Conservation (phyloP, 352 stramenopile species). For the Globisporangium apiculatum region DNA sequence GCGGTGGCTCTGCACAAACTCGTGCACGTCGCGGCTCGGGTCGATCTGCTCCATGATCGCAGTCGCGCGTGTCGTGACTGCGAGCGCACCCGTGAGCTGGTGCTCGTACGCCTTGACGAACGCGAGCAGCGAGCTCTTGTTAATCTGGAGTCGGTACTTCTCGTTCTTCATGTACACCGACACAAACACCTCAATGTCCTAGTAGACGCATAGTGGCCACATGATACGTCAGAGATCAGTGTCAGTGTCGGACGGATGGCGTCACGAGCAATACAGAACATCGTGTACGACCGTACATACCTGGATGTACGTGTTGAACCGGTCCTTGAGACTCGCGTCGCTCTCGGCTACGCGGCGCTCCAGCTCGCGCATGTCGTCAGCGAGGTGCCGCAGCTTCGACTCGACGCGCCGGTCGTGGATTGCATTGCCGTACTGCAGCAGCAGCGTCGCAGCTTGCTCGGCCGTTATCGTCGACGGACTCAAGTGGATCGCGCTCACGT, state of each 20-base stretch:
- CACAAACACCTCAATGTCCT: slow-evolving; percentile 74
- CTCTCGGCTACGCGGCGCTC: slow-evolving; percentile 27
- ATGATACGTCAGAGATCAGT: not conserved
- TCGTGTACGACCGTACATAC: slow-evolving; percentile 11
- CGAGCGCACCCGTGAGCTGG: slow-evolving; percentile 30
- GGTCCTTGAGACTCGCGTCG: slow-evolving; percentile 28
- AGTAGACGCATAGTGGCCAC: not conserved
- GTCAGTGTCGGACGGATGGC: not conserved
- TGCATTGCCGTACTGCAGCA: slow-evolving; percentile 18
- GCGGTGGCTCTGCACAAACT: slow-evolving; percentile 53
- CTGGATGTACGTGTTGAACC: slow-evolving; percentile 52
- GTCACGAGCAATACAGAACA: not conserved
- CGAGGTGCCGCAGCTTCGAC: slow-evolving; percentile 37
- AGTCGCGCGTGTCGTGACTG: slow-evolving; percentile 30
- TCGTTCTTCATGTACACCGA: slow-evolving; percentile 84
- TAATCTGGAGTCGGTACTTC: slow-evolving; percentile 75
- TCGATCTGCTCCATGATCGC: slow-evolving; percentile 45
- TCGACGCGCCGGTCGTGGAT: slow-evolving; percentile 27
- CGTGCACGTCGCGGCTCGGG: slow-evolving; percentile 39
- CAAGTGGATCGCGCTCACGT: slow-evolving; percentile 13
- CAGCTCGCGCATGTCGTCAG: slow-evolving; percentile 36
- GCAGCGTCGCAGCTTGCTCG: slow-evolving; percentile 17
- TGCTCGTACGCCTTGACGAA: slow-evolving; percentile 67
- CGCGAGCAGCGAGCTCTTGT: slow-evolving; percentile 70
- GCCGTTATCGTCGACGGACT: slow-evolving; percentile 23